phyloP scores from a whole-genome alignment of 345 rosid genomes.

The Pseudoturritis turrita region DNA sequence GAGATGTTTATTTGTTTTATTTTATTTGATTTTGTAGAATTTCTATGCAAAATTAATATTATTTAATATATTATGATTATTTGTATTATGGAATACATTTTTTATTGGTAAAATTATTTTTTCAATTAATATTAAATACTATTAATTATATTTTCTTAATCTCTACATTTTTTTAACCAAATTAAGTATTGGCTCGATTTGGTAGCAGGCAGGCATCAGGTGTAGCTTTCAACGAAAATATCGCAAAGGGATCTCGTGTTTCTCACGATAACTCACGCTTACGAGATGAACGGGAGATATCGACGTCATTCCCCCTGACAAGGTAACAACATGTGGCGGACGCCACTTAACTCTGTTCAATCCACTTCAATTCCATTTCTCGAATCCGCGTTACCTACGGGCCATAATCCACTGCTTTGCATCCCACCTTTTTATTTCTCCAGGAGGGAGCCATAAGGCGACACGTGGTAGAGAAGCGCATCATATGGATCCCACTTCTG shows the following conservation, averaged over 20 bases:
- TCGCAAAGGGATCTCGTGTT: neutral
- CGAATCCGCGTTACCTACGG: conserved; percentile 24
- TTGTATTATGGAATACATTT: no score
- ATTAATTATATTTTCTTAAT: no score
- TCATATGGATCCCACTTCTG: neutral
- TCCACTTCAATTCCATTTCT: conserved; percentile 24
- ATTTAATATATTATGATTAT: no score
- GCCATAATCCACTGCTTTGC: neutral
- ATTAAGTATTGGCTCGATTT: conserved; percentile 1
- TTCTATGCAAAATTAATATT: no score
- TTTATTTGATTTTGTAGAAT: no score
- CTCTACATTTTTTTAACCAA: no score
- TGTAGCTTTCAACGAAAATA: conserved; percentile 5
- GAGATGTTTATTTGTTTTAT: no score
- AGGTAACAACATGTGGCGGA: conserved; percentile 35
- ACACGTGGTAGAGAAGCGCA: neutral
- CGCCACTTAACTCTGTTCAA: conserved; percentile 24
- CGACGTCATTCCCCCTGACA: conserved; percentile 31
- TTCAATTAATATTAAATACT: no score
- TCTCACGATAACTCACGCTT: conserved; percentile 10
- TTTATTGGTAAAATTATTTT: no score
- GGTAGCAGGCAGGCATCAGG: conserved; percentile 18
- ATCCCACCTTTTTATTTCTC: neutral
- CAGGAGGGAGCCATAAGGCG: accelerated
- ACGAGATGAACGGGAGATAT: neutral